phyloP scores from a whole-genome alignment of 176 grass and related monocot genomes.

The Avena eriantha region DNA sequence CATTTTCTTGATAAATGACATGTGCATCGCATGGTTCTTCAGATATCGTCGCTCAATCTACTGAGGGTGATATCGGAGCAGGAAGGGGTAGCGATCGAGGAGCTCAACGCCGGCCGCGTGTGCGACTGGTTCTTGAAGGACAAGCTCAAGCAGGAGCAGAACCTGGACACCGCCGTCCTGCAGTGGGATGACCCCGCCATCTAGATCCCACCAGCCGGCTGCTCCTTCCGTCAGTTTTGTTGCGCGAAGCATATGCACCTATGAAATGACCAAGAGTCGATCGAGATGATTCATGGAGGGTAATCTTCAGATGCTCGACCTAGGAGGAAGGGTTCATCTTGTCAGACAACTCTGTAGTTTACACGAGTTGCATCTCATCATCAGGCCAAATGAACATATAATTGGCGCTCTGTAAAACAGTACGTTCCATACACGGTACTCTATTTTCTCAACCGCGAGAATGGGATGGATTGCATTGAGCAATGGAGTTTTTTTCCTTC shows the following conservation, averaged over 20 bases:
- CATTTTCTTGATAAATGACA: background rate
- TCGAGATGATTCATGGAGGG: background rate
- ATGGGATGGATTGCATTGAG: background rate
- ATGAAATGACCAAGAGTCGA: background rate
- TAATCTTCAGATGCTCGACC: background rate
- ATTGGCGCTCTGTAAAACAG: too few relatives aligned
- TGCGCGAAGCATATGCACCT: too few relatives aligned
- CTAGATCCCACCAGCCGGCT: background rate
- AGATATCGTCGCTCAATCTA: slow-evolving; percentile 97
- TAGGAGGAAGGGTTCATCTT: too few relatives aligned
- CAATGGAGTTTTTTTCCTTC: too few relatives aligned
- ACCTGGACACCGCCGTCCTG: slow-evolving; percentile 65
- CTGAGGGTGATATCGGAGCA: slow-evolving; percentile 92
- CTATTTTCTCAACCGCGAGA: too few relatives aligned
- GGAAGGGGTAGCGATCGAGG: slow-evolving; percentile 76
- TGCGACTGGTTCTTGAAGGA: slow-evolving; percentile 99
- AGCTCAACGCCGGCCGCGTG: slow-evolving; percentile 85
- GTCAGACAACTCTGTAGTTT: too few relatives aligned
- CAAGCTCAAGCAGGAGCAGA: slow-evolving; percentile 87
- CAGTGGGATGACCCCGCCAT: slow-evolving; percentile 85
- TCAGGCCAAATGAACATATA: too few relatives aligned
- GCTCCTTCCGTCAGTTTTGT: background rate
- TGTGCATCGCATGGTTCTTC: background rate
- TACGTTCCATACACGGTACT: too few relatives aligned
- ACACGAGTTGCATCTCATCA: too few relatives aligned